These are phyloP conservation scores for Melocanna baccifera DNA, from an alignment of 176 grass and related monocot genomes.

Conservation along the genomic window DNA sequence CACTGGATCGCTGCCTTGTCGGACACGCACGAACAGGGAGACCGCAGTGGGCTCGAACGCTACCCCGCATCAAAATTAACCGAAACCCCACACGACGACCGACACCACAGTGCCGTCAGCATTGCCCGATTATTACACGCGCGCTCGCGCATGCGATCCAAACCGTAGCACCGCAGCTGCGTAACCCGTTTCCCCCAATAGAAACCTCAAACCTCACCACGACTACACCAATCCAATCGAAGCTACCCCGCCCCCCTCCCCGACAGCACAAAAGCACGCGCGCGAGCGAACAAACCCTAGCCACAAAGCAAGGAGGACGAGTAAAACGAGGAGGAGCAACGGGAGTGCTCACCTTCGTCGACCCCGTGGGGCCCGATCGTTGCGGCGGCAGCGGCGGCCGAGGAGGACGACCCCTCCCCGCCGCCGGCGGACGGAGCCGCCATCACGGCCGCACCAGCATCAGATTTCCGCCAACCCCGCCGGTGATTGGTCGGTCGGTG, in stretches of 20 bases:
- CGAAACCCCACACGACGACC: not conserved
- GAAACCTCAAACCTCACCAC: not conserved
- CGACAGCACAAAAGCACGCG: not conserved
- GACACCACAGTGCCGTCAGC: slow-evolving; percentile 5
- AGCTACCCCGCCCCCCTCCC: not conserved
- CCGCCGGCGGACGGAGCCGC: slow-evolving; percentile 38
- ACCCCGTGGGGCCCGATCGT: slow-evolving; percentile 40
- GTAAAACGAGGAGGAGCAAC: not conserved
- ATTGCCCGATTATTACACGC: slow-evolving; percentile 12
- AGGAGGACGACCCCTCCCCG: slow-evolving; percentile 40
- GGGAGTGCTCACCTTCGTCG: slow-evolving; percentile 55
- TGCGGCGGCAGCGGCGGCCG: slow-evolving; percentile 22
- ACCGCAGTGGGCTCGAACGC: not conserved
- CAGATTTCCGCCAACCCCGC: slow-evolving; percentile 21
- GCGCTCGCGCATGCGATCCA: not conserved
- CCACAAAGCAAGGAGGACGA: not conserved
- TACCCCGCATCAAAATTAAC: not conserved
- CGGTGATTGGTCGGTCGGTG: slow-evolving; percentile 5
- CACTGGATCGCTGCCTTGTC: not conserved
- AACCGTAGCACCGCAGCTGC: not conserved
- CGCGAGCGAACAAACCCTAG: not conserved
- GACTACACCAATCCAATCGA: not conserved
- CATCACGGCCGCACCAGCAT: slow-evolving; percentile 40
- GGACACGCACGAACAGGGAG: not conserved
- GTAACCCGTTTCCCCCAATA: not conserved